These are phyloP conservation scores for Diatrype stigma DNA, from an alignment of 2,329 filamentous ascomycete species.

Conservation along the genomic window DNA sequence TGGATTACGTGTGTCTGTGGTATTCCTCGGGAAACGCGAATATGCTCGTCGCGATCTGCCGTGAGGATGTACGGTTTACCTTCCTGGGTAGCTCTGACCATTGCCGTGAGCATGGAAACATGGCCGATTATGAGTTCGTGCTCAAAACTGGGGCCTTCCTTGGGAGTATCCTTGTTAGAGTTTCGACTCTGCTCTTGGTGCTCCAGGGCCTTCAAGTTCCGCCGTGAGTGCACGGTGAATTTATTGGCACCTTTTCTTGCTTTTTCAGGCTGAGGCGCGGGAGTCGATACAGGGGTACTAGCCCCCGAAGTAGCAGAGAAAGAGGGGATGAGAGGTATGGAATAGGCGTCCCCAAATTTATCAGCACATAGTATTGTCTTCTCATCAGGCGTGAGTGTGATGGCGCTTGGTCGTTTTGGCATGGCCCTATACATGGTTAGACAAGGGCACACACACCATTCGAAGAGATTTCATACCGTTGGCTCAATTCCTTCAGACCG, in stretches of 20 bases:
- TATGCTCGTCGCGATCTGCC: constrained; percentile 63
- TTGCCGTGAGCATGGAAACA: constrained; percentile 87
- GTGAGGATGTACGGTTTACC: constrained; percentile 50
- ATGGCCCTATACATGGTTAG: constrained; percentile 57
- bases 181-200: constrained; percentile 45
- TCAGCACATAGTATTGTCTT: constrained; percentile 77
- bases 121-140: constrained; percentile 81
- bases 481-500: constrained; percentile 62
- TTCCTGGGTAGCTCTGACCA: constrained; percentile 49
- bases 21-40: constrained; percentile 76
- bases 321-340: constrained; percentile 63
- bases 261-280: constrained; percentile 5
- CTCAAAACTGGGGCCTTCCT: constrained; percentile 56
- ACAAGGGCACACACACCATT: not conserved
- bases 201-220: constrained; percentile 57
- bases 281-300: constrained; percentile 17
- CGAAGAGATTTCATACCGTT: constrained; percentile 51
- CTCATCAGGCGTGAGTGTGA: constrained; percentile 66
- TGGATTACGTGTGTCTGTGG: constrained; percentile 88
- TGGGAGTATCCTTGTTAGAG: constrained; percentile 20
- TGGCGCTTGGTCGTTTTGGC: constrained; percentile 82
- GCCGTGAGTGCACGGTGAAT: constrained; percentile 60
- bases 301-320: constrained; percentile 3
- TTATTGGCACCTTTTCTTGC: constrained; percentile 48
- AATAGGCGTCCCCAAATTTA: constrained; percentile 96